phyloP scores from a whole-genome alignment of 2,329 filamentous ascomycete species.

The Scedosporium aurantiacum region DNA sequence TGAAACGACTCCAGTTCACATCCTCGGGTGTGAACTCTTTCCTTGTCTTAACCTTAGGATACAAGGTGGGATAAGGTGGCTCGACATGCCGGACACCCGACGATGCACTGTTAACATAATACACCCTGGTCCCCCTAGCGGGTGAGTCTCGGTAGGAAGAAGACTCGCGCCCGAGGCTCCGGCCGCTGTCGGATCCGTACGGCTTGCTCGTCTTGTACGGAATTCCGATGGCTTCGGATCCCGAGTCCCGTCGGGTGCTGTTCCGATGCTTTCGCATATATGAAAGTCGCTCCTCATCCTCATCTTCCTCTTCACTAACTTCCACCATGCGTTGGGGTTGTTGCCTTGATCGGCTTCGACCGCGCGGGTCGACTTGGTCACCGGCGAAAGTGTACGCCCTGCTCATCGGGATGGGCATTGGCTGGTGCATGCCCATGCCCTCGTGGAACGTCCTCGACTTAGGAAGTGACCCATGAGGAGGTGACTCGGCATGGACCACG shows the following conservation, averaged over 20 bases:
- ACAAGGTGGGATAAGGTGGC: background rate
- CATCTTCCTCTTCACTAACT: constrained; percentile 3
- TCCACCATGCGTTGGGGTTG: background rate
- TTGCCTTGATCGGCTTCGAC: constrained; percentile 2
- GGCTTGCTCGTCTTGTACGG: background rate
- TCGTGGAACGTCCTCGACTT: constrained; percentile 5
- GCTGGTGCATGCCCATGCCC: background rate
- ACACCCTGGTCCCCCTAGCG: background rate
- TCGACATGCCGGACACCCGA: background rate
- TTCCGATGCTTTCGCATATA: background rate
- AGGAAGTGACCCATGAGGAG: background rate
- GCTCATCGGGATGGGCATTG: background rate
- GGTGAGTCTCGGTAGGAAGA: background rate
- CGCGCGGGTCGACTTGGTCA: background rate
- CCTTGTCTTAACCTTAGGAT: background rate
- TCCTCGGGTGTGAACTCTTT: background rate
- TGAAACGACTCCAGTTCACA: background rate
- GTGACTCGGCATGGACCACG: background rate
- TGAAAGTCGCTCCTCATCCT: background rate
- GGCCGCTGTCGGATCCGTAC: background rate
- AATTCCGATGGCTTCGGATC: background rate
- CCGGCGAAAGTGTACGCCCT: background rate
- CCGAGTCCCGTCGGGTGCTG: background rate
- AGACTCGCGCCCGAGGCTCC: background rate
- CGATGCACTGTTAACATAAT: background rate